phyloP scores from a whole-genome alignment of 2,329 filamentous ascomycete genomes.

The Ascochyta rabiei region DNA sequence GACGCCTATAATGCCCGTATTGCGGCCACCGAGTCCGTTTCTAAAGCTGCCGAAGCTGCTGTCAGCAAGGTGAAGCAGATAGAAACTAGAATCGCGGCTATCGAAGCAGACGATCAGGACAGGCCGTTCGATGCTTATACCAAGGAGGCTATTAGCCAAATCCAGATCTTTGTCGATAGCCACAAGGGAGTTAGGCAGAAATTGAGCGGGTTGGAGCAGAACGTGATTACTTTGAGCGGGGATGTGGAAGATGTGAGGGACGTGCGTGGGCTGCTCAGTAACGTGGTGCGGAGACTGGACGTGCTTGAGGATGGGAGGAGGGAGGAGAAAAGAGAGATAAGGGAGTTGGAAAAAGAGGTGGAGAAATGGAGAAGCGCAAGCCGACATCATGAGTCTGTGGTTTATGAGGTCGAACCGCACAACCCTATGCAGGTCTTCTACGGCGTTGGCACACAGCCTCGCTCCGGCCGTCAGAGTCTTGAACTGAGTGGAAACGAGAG shows the following conservation, averaged over 20 bases:
- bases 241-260: slow-evolving; percentile 17
- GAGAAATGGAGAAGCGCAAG: not conserved
- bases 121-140: slow-evolving; percentile 28
- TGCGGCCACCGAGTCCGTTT: slow-evolving; percentile 24
- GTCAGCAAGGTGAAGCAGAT: slow-evolving; percentile 21
- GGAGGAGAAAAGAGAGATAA: slow-evolving; percentile 15
- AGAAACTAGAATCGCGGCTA: slow-evolving; percentile 29
- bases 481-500: not conserved
- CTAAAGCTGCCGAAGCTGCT: slow-evolving; percentile 23
- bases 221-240: slow-evolving; percentile 8
- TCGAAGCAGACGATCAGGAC: slow-evolving; percentile 32
- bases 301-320: slow-evolving; percentile 17
- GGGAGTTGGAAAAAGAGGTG: slow-evolving; percentile 18
- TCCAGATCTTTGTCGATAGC: slow-evolving; percentile 22
- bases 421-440: slow-evolving; percentile 9
- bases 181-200: slow-evolving; percentile 26
- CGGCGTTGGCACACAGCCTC: not conserved
- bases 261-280: slow-evolving; percentile 2
- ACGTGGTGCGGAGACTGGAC: slow-evolving; percentile 18
- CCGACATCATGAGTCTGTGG: not conserved
- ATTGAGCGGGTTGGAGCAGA: slow-evolving; percentile 22
- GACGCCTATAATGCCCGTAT: slow-evolving; percentile 29
- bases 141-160: slow-evolving; percentile 18
- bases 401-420: not conserved
- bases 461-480: not conserved